Evolutionary conservation across 139 green algal genomes (phyloP), one percentile per base, ranked within the genome.

Genomic region (Closterium sp.): DNA sequence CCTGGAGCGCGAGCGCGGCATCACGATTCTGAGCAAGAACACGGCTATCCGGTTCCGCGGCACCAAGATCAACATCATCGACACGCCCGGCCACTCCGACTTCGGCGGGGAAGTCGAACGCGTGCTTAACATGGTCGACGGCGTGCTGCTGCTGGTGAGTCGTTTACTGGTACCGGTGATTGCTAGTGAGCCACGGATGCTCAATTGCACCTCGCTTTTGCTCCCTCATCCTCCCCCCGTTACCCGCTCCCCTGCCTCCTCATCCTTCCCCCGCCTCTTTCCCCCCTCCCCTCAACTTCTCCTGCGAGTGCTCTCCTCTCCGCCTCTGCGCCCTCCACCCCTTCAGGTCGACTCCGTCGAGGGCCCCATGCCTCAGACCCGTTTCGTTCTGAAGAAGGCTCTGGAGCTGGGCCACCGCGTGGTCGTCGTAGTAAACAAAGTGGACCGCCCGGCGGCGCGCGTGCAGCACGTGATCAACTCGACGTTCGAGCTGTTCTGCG

Each of bases 11-110:
- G 98, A 99, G 96, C 95, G 98, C 30, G 98, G 98, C 87, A 99
- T 99, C 95, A 99, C 98, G 89, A 99, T 99, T 94, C 95, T 99
- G 81, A 97, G 97, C 87, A 99, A 99, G 93, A 99, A 99, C 95
- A 99, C 98, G 2, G 97, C 98, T 33, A 96, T 99, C 69, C 95
- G 90, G 19, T 99, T 97, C 96, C 95, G 95, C 93, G 96, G 30
- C 64, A 93, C 90, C 86, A 94, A 94, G 90, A 98, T 99, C 93
- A 99, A 99, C 94, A 98, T 99, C 95, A 99, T 99, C 86, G 98
- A 99, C 94, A 99, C 98, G 1, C 98, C 98, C 1, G 98, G 98
- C 85, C 98, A 99, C 97, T 97, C 98, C 30, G 98, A 99, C 95
- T 99, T 99, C 95, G 98, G 98, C 76, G 98, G 98, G 0, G 98